phyloP scores from a whole-genome alignment of 2,329 filamentous ascomycete species.

The Fusarium incarnatum region DNA sequence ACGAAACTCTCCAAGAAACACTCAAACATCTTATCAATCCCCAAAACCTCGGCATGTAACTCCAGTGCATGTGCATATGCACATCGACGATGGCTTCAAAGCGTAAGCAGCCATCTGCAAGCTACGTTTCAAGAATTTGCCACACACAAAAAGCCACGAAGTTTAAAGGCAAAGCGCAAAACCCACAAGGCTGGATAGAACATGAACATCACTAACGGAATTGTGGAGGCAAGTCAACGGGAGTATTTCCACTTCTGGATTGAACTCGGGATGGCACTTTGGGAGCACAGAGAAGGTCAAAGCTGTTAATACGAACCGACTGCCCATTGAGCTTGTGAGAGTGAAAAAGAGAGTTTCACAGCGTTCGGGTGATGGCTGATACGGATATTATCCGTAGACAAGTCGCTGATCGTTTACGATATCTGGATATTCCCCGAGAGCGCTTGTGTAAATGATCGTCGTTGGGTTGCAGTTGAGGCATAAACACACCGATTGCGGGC shows the following conservation, averaged over 20 bases:
- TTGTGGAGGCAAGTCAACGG: constrained; percentile 34
- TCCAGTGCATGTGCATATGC: constrained; percentile 1
- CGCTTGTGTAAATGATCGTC: constrained; percentile 30
- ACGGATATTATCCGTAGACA: constrained; percentile 14
- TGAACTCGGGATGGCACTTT: constrained; percentile 33
- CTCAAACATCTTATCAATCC: not conserved
- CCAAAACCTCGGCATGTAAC: not conserved
- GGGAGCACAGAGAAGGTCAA: not conserved
- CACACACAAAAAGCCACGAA: constrained; percentile 4
- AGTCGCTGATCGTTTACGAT: constrained; percentile 29
- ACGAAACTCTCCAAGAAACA: not conserved
- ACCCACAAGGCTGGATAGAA: constrained; percentile 39
- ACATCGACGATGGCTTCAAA: not conserved
- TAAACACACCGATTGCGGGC: constrained; percentile 23
- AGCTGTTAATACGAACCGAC: not conserved
- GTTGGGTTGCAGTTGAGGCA: constrained; percentile 28
- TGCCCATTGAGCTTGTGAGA: no score
- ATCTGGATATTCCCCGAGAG: constrained; percentile 25
- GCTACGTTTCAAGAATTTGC: constrained; percentile 3
- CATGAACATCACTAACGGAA: not conserved
- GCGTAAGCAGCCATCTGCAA: not conserved
- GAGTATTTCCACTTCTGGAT: constrained; percentile 28
- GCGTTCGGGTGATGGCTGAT: constrained; percentile 36
- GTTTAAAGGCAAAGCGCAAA: not conserved
- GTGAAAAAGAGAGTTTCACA: constrained; percentile 23